Conservation (phyloP, 768 basidiomycete species). For the Hypholoma fasciculare region DNA sequence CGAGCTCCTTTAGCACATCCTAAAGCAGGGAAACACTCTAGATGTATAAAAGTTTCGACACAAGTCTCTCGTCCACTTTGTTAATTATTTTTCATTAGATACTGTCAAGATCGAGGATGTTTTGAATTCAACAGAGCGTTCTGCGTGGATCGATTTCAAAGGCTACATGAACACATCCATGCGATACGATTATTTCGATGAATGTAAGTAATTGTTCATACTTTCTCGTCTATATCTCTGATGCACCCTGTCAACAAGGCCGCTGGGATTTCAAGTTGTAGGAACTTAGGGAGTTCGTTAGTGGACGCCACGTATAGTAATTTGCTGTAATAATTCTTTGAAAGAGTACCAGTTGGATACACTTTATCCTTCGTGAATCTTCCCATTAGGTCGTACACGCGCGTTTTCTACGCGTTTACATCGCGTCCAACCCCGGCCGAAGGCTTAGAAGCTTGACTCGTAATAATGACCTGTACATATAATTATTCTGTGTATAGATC, state of each 20-base stretch:
- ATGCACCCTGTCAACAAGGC: conserved; percentile 10
- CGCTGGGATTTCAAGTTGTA: conserved; percentile 21
- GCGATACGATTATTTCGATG: conserved; percentile 25
- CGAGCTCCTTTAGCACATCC: conserved; percentile 24
- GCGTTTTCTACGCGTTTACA: too few species aligned
- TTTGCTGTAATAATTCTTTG: too few species aligned
- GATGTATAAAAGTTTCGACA: conserved; percentile 13
- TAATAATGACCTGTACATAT: too few species aligned
- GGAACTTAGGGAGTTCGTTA: background rate
- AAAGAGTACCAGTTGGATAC: too few species aligned
- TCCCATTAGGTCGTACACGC: too few species aligned
- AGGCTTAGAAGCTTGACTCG: too few species aligned
- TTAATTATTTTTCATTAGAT: conserved; percentile 9
- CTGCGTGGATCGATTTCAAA: conserved; percentile 24
- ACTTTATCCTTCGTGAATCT: too few species aligned
- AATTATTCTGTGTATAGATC: too few species aligned
- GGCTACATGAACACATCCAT: conserved; percentile 27
- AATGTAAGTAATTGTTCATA: conserved; percentile 17
- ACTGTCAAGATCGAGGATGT: conserved; percentile 26
- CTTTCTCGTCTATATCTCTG: background rate
- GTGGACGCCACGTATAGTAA: background rate
- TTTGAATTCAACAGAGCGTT: conserved; percentile 23
- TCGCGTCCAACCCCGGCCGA: too few species aligned
- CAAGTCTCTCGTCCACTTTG: background rate
- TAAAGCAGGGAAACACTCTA: conserved; percentile 23